A percentile compares a stretch with the other conserved stretches of the same genome.
These are phyloP conservation scores for Guyanaporus albipodus DNA, from an alignment of 768 basidiomycete genomes.

Conservation along the genomic window DNA sequence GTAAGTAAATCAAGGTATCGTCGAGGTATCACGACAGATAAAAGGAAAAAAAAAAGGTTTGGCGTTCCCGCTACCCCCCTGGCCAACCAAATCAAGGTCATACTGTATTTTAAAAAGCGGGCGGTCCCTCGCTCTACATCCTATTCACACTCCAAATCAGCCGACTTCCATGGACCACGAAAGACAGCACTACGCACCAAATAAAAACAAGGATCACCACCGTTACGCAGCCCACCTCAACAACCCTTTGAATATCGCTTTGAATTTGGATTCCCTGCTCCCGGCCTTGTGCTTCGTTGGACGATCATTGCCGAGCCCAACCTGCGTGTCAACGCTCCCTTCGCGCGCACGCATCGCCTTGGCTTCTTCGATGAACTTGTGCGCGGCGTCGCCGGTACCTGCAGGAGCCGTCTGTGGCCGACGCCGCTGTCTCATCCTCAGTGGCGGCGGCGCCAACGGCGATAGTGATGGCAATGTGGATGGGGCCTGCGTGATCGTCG, in stretches of 20 bases:
- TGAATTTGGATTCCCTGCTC: slow-evolving; percentile 13
- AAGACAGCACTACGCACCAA: slow-evolving; percentile 4
- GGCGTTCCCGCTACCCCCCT: not conserved
- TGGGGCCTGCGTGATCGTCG: too few relatives aligned
- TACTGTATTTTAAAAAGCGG: too few relatives aligned
- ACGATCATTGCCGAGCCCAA: not conserved
- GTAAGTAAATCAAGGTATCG: slow-evolving; percentile 4
- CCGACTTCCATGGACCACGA: too few relatives aligned
- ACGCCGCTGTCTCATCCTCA: slow-evolving; percentile 6
- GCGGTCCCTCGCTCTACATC: not conserved
- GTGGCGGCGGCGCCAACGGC: not conserved
- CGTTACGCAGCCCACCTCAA: slow-evolving; percentile 12
- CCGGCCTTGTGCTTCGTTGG: not conserved
- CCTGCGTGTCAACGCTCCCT: not conserved
- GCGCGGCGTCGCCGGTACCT: slow-evolving; percentile 7
- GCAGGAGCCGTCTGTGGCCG: slow-evolving; percentile 28
- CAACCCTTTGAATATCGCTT: slow-evolving; percentile 15
- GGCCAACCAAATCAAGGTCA: too few relatives aligned
- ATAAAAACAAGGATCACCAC: not conserved
- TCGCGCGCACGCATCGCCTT: not conserved
- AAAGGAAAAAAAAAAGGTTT: not conserved
- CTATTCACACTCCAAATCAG: too few relatives aligned
- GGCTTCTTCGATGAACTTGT: slow-evolving; percentile 15
- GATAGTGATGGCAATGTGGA: not conserved
- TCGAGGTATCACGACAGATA: not conserved